These are phyloP conservation scores for Pestalotiopsis sp. DNA, from an alignment of 2,329 filamentous ascomycete genomes.

Conservation along the genomic window DNA sequence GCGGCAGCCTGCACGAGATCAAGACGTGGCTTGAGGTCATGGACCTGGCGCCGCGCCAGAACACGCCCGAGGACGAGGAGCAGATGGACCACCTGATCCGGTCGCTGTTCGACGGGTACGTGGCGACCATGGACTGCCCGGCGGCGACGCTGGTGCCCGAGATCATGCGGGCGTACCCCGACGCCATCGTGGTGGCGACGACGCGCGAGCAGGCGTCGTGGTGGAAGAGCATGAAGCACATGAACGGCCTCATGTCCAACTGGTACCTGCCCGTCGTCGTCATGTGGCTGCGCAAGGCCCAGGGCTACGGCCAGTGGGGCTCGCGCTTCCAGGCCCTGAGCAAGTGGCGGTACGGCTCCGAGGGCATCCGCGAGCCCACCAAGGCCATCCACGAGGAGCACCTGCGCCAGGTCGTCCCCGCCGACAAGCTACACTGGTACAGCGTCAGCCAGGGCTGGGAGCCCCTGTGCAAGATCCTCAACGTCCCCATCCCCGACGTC, in stretches of 20 bases:
- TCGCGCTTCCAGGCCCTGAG: slow-evolving; percentile 13
- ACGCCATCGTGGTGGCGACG: slow-evolving; percentile 50
- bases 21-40: slow-evolving; percentile 34
- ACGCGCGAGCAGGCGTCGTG: slow-evolving; percentile 38
- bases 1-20: slow-evolving; percentile 36
- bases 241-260: slow-evolving; percentile 33
- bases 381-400: slow-evolving; percentile 32
- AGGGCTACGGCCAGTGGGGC: slow-evolving; percentile 33
- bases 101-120: slow-evolving; percentile 32
- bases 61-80: slow-evolving; percentile 29
- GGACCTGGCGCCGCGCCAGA: slow-evolving; percentile 29
- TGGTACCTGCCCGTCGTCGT: slow-evolving; percentile 35
- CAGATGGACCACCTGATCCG: slow-evolving; percentile 33
- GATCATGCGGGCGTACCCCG: slow-evolving; percentile 49
- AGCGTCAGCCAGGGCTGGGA: slow-evolving; percentile 25
- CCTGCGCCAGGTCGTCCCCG: slow-evolving; percentile 32
- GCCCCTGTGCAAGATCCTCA: slow-evolving; percentile 11
- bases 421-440: slow-evolving; percentile 36
- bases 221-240: slow-evolving; percentile 37
- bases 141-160: slow-evolving; percentile 41
- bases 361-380: slow-evolving; percentile 29
- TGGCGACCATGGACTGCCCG: slow-evolving; percentile 42
- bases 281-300: slow-evolving; percentile 33
- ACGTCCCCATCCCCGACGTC: slow-evolving; percentile 21
- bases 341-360: slow-evolving; percentile 29